Conservation (phyloP, 371 early-diverging fungal genomes). For the Syncephalastrum racemosum region DNA sequence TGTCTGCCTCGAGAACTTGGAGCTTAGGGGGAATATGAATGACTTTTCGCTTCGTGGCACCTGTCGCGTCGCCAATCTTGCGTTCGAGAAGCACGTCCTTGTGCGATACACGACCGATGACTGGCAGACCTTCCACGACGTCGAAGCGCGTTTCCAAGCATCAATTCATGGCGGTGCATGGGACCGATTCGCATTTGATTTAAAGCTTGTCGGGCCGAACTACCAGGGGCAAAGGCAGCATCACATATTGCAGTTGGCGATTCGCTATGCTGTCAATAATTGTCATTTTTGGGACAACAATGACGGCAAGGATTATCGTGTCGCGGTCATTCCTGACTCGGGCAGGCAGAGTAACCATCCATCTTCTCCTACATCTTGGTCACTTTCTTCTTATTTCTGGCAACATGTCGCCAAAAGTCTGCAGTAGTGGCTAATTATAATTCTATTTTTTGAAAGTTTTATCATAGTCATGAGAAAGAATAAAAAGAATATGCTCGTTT, state of each 20-base stretch:
- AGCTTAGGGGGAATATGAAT: constrained; percentile 12
- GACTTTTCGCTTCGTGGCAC: constrained; percentile 49
- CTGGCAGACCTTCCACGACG: constrained; percentile 64
- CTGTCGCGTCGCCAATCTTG: constrained; percentile 74
- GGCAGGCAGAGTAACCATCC: too few relatives aligned
- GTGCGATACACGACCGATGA: constrained; percentile 68
- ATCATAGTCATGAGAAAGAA: too few relatives aligned
- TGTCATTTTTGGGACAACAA: constrained; percentile 84
- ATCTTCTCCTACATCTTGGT: too few relatives aligned
- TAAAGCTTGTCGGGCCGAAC: constrained; percentile 1
- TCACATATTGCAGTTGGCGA: constrained; percentile 18
- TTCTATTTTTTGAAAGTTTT: too few relatives aligned
- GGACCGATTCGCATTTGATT: constrained; percentile 34
- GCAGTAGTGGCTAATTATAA: too few relatives aligned
- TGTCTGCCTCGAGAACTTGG: constrained; percentile 22
- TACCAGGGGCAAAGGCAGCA: too few relatives aligned
- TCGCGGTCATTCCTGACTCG: neutral
- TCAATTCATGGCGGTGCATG: constrained; percentile 22
- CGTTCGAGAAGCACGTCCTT: constrained; percentile 68
- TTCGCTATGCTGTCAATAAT: constrained; percentile 54
- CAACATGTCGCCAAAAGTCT: too few relatives aligned
- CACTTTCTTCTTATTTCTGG: too few relatives aligned
- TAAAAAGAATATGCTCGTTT: too few relatives aligned
- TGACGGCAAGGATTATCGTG: constrained; percentile 64
- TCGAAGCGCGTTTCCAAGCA: constrained; percentile 52